Evolutionary conservation across 306 rosid species (phyloP), one percentile per base, ranked within the genome.

Genomic region (Datisca glomerata): DNA sequence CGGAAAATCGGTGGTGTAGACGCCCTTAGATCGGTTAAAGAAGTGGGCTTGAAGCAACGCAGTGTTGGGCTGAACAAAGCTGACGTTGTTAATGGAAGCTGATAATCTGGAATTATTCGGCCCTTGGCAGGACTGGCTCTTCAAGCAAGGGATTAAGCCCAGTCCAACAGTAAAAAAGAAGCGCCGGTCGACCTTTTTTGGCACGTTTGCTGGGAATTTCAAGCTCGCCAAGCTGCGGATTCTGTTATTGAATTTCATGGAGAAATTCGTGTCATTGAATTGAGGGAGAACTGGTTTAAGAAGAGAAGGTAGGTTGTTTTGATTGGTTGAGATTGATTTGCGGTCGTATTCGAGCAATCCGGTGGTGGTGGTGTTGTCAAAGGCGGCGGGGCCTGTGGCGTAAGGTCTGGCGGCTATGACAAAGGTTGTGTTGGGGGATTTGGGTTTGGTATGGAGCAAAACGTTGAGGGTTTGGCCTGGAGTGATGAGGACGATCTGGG

Each of bases 11-110:
- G 66, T 66, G 3, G 82, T 76, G 72, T 7, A n/a, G n/a, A 49
- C 42, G 29, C 83, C 86, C 20, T 60, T 70, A 1, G 86, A 62
- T 46, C 53, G 28, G 55, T 70, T 67, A 33, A 76, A 76, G 60
- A 73, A 81, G n/a, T 81, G 86, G 4, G 86, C 70, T 67, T 76
- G 93, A 7, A 81, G 86, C 46, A 81, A 57, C 4, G 93, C 82
- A 18, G 22, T 70, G 21, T 25, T 76, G 8, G 93, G 93, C 64
- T 52, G 67, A 57, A 76, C 93, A 56, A 76, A 81, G 8, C 79
- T 64, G 39, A 81, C 80, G 24, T 81, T 81, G 51, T 81, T 81
- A 18, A 81, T 7, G 0, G 80, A 56, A 2, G 75, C 93, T 6
- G 68, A 55, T 4, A 81, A 32, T 45, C 61, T 58, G 4, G 76